Conservation (phyloP, 495 filamentous ascomycete species). For the Cercophora sp. region DNA sequence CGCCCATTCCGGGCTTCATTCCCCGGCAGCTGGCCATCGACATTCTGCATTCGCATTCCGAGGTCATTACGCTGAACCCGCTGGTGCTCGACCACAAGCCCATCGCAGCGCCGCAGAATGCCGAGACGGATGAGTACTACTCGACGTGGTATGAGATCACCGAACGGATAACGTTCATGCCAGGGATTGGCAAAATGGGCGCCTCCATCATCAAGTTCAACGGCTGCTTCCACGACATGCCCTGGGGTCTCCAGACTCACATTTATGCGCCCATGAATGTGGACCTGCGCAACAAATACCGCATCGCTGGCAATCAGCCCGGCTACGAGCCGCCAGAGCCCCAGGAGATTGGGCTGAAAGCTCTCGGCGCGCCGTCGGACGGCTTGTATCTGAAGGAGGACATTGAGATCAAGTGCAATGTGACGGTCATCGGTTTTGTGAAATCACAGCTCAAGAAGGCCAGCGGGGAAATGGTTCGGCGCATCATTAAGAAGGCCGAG, state of each 20-base stretch:
- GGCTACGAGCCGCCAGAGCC: constrained; percentile 56
- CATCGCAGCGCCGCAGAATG: constrained; percentile 59
- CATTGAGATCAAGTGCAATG: constrained; percentile 68
- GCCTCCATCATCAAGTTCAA: constrained; percentile 66
- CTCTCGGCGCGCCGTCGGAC: constrained; percentile 49
- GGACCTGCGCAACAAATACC: constrained; percentile 49
- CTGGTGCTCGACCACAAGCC: constrained; percentile 63
- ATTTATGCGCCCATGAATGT: constrained; percentile 61
- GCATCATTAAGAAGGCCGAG: constrained; percentile 65
- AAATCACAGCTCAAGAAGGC: constrained; percentile 65
- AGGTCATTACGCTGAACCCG: constrained; percentile 74
- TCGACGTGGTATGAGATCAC: constrained; percentile 65
- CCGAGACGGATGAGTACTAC: constrained; percentile 64
- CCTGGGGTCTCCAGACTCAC: constrained; percentile 69
- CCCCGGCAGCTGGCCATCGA: constrained; percentile 45
- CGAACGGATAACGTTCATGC: constrained; percentile 64
- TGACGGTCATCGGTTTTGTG: constrained; percentile 63
- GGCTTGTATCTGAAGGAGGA: constrained; percentile 75
- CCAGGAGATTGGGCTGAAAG: constrained; percentile 52
- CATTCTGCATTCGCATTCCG: constrained; percentile 53
- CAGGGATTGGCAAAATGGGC: constrained; percentile 55
- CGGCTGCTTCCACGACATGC: constrained; percentile 68
- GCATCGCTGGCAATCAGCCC: constrained; percentile 57
- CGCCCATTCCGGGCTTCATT: constrained; percentile 46
- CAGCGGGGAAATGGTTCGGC: constrained; percentile 58